These are phyloP conservation scores for Rhytidhysteron rufulum DNA, from an alignment of 2,329 filamentous ascomycete species.

Conservation along the genomic window DNA sequence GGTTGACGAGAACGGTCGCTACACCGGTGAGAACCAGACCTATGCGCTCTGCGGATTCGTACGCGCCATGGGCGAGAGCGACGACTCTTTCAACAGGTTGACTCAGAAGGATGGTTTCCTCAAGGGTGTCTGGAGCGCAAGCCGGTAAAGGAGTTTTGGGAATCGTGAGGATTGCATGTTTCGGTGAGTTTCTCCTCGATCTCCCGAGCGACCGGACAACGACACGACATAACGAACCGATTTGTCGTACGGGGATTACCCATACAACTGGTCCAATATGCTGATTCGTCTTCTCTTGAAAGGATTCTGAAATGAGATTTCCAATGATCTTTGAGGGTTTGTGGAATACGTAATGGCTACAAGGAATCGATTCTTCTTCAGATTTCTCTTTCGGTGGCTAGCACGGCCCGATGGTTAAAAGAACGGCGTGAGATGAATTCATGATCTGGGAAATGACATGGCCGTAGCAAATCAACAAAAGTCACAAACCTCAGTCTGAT, in stretches of 20 bases:
- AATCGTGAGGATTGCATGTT: too few relatives aligned
- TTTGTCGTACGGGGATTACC: too few relatives aligned
- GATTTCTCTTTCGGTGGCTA: neutral
- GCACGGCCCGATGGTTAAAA: neutral
- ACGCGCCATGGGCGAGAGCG: conserved; percentile 94
- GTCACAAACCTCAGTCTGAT: neutral
- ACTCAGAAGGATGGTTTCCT: conserved; percentile 93
- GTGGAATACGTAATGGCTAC: neutral
- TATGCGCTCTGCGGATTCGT: conserved; percentile 98
- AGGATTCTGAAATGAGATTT: neutral
- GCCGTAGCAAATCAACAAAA: conserved; percentile 1
- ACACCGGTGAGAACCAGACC: conserved; percentile 94
- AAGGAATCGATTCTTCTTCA: conserved; percentile 1
- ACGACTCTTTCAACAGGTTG: conserved; percentile 93
- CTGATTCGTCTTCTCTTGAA: too few relatives aligned
- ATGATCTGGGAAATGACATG: neutral
- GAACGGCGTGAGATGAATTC: conserved; percentile 2
- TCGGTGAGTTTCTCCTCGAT: too few relatives aligned
- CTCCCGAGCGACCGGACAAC: too few relatives aligned
- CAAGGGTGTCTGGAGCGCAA: conserved; percentile 92
- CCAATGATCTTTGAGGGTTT: neutral
- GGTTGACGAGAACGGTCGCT: conserved; percentile 97
- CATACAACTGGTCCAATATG: too few relatives aligned
- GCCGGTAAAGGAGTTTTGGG: too few relatives aligned
- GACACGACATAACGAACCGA: too few relatives aligned